Conservation (phyloP, 169 alveolate genomes). For the Cryptosporidium andersoni region DNA sequence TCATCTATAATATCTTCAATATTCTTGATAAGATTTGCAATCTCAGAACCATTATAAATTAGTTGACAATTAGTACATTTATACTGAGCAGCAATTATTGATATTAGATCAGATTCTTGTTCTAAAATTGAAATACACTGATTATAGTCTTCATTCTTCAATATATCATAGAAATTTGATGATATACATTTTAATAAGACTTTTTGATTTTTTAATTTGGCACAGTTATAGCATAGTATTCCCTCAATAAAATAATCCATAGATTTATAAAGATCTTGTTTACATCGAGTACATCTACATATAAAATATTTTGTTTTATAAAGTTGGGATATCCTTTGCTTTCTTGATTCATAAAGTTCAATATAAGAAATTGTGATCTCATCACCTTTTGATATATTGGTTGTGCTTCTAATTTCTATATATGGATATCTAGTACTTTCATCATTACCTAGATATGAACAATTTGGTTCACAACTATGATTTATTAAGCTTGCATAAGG, state of each 20-base stretch:
- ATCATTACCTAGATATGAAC: constrained; percentile 37
- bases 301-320: constrained; percentile 23
- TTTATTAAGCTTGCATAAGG: constrained; percentile 42
- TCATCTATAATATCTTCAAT: constrained; percentile 11
- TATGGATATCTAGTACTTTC: not conserved
- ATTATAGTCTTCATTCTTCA: not conserved
- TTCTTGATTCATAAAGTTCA: constrained; percentile 57
- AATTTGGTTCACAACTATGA: constrained; percentile 69
- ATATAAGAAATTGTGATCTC: constrained; percentile 40
- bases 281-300: constrained; percentile 36
- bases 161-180: no score
- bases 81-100: constrained; percentile 16
- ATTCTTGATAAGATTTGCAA: constrained; percentile 10
- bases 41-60: constrained; percentile 40
- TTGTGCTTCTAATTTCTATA: constrained; percentile 16
- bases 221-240: constrained; percentile 30
- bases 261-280: not conserved
- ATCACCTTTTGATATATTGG: constrained; percentile 26
- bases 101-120: constrained; percentile 22
- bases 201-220: not conserved
- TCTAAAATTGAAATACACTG: not conserved
- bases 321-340: constrained; percentile 13
- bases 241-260: constrained; percentile 34
- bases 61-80: constrained; percentile 23
- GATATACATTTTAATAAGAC: not conserved